phyloP scores from a whole-genome alignment of 2,329 filamentous ascomycete genomes.

The Pestalotiopsis sp. region DNA sequence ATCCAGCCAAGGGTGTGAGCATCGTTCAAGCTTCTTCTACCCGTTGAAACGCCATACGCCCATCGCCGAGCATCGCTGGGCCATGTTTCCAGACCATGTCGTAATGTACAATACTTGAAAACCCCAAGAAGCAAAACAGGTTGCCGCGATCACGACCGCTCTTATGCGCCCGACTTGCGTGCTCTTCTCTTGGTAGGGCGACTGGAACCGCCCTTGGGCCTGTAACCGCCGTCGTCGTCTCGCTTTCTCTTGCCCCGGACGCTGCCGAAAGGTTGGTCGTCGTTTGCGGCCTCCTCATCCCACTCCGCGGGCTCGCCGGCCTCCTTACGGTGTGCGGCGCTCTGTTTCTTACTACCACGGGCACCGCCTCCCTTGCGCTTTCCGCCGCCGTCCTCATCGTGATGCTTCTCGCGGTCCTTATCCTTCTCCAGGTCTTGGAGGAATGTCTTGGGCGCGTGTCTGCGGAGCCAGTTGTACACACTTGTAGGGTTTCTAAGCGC shows the following conservation, averaged over 20 bases:
- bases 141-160: neutral
- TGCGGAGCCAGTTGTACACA: slow-evolving; percentile 93
- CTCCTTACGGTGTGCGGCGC: slow-evolving; percentile 34
- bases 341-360: slow-evolving; percentile 41
- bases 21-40: neutral
- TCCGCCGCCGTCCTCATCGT: slow-evolving; percentile 32
- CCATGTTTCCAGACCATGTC: neutral
- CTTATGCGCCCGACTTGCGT: slow-evolving; percentile 6
- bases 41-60: slow-evolving; percentile 9
- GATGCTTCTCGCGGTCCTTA: slow-evolving; percentile 42
- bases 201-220: slow-evolving; percentile 58
- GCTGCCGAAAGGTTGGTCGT: slow-evolving; percentile 33
- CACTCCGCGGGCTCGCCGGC: slow-evolving; percentile 40
- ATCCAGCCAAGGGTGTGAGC: neutral
- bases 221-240: slow-evolving; percentile 62
- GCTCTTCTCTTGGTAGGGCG: slow-evolving; percentile 58
- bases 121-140: neutral
- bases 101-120: neutral
- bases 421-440: slow-evolving; percentile 71
- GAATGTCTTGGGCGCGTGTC: slow-evolving; percentile 83
- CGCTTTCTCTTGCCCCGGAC: slow-evolving; percentile 58
- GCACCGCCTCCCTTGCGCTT: slow-evolving; percentile 32
- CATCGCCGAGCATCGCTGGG: neutral
- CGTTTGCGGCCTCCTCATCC: slow-evolving; percentile 34
- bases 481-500: slow-evolving; percentile 80